Percentiles rank a stretch among this genome's conserved stretches.
Conservation (phyloP, 2,329 filamentous ascomycete species). For the Calycina herbarum region DNA sequence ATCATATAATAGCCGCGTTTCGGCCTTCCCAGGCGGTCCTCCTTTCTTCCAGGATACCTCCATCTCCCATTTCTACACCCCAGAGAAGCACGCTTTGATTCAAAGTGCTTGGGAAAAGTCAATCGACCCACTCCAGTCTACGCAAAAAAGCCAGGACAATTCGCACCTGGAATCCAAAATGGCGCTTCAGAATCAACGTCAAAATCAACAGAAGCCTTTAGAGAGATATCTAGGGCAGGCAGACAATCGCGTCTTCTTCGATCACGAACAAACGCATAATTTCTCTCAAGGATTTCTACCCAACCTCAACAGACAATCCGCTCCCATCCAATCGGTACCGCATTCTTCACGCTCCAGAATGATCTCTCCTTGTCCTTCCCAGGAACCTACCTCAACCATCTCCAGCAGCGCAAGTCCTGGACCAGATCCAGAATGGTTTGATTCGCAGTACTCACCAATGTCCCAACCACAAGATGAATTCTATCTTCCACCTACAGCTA, state of each 20-base stretch:
- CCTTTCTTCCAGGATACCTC: conserved; percentile 18
- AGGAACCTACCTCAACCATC: conserved; percentile 25
- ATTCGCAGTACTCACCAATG: conserved; percentile 22
- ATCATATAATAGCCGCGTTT: conserved; percentile 17
- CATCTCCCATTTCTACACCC: conserved; percentile 15
- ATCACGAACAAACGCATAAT: conserved; percentile 12
- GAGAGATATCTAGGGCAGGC: conserved; percentile 27
- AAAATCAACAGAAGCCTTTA: conserved; percentile 20
- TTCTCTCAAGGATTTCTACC: conserved; percentile 8
- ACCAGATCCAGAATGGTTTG: conserved; percentile 25
- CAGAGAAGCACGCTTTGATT: conserved; percentile 14
- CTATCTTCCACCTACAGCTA: not conserved
- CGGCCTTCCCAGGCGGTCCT: conserved; percentile 12
- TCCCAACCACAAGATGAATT: conserved; percentile 20
- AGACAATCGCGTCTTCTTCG: conserved; percentile 20
- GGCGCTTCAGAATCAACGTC: conserved; percentile 15
- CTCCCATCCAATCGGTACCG: conserved; percentile 25
- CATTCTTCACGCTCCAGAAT: conserved; percentile 19
- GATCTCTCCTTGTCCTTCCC: conserved; percentile 31
- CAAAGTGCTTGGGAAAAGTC: conserved; percentile 21
- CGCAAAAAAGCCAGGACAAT: conserved; percentile 10
- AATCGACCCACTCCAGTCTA: conserved; percentile 24
- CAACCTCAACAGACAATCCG: conserved; percentile 11
- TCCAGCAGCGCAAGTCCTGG: conserved; percentile 29
- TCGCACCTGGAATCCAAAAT: conserved; percentile 7